Evolutionary conservation across 495 filamentous ascomycete species (phyloP).

Genomic region (Podospora appendiculata): DNA sequence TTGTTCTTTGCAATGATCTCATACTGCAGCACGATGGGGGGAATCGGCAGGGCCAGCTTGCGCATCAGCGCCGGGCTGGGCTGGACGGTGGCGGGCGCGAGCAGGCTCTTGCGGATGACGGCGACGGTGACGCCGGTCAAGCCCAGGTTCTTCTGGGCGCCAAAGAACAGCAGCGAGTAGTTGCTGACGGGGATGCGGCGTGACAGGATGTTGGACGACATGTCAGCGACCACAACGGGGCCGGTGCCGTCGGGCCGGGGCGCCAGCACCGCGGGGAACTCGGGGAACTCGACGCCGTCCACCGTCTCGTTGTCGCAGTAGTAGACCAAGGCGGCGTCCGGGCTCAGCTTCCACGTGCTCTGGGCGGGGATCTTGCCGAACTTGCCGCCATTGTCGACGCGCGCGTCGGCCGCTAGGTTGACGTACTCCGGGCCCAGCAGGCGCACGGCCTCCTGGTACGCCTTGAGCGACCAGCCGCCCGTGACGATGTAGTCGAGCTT

Average conservation of each 20-base stretch:
- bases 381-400: slow-evolving; percentile 67
- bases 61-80: slow-evolving; percentile 58
- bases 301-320: slow-evolving; percentile 93
- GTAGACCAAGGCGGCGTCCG: slow-evolving; percentile 73
- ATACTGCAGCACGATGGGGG: slow-evolving; percentile 73
- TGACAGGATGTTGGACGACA: slow-evolving; percentile 72
- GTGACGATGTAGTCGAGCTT: slow-evolving; percentile 87
- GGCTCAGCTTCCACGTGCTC: slow-evolving; percentile 67
- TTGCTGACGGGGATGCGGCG: slow-evolving; percentile 58
- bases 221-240: slow-evolving; percentile 72
- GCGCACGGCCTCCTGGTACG: slow-evolving; percentile 73
- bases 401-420: slow-evolving; percentile 68
- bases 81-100: slow-evolving; percentile 53
- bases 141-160: slow-evolving; percentile 88
- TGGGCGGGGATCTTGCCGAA: slow-evolving; percentile 78
- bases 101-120: slow-evolving; percentile 68
- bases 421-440: slow-evolving; percentile 70
- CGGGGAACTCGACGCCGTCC: slow-evolving; percentile 89
- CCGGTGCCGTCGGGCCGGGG: slow-evolving; percentile 47
- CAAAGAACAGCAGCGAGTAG: slow-evolving; percentile 70
- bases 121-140: slow-evolving; percentile 77
- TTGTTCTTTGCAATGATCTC: slow-evolving; percentile 77
- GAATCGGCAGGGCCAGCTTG: slow-evolving; percentile 67
- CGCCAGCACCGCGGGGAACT: slow-evolving; percentile 59
- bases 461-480: slow-evolving; percentile 89